Evolutionary conservation across 352 stramenopile species (phyloP).

Genomic region (Elongisporangium undulatum): DNA sequence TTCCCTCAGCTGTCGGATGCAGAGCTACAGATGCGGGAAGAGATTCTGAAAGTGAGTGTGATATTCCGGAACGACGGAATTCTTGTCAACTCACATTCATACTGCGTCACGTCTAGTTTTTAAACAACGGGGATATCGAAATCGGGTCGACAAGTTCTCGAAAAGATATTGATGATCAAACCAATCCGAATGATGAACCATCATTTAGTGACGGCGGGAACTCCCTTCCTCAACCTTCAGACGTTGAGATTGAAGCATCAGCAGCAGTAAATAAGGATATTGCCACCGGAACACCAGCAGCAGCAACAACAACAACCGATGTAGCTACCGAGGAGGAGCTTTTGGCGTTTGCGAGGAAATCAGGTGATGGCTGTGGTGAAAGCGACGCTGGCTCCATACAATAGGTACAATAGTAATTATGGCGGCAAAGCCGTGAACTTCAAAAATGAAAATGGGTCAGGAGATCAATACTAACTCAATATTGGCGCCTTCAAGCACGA

Average conservation of each 20-base stretch:
- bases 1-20: constrained; percentile 43
- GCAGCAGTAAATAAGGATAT: no score
- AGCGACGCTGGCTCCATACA: neutral
- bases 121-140: neutral
- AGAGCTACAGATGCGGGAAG: constrained; percentile 21
- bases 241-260: neutral
- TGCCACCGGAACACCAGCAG: no score
- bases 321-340: neutral
- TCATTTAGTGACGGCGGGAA: neutral
- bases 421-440: neutral
- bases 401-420: neutral
- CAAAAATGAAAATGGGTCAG: no score
- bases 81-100: neutral
- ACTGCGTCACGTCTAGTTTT: neutral
- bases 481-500: no score
- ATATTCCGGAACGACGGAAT: neutral
- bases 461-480: no score
- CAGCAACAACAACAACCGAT: neutral
- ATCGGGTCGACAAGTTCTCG: neutral
- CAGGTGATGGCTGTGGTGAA: neutral
- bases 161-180: neutral
- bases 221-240: neutral
- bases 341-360: neutral
- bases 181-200: neutral
- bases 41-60: constrained; percentile 27